Evolutionary conservation across 140 eudicot species (phyloP), one percentile per base, ranked within the genome.

Genomic region (Ambrosia hybrid): DNA sequence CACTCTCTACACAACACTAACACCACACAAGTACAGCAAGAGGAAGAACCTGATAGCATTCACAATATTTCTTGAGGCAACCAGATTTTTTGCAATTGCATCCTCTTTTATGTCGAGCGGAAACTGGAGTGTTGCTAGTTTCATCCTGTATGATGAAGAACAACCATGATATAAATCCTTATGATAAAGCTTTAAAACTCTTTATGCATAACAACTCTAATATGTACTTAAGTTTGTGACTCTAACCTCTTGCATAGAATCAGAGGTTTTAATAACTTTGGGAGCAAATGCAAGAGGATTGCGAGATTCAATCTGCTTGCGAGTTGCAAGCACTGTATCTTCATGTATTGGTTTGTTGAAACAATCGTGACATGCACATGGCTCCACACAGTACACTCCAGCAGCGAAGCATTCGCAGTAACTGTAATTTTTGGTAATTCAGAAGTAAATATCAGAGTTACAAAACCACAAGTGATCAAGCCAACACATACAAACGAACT

Each of bases 271-370:
- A 17, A 95, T 95, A 67, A 95, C 99, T 88, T 95, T 95, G 41
- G 99, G 99, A 76, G 97, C 99, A 86, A 95, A 95, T 41, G 99
- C 97, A 83, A 95, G 96, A 8, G 97, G 97, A 55, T 95, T 95
- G 70, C 99, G 88, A n/a, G 97, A 91, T 76, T 90, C 97, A 68
- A 94, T 94, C 85, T 88, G 97, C 81, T 91, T 94, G 84, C 99
- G 95, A 53, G 97, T 91, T 68, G 90, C 92, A 79, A 90, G 95
- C 64, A 91, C 99, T 9, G 92, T 91, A 58, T 88, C 97, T 76
- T 88, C 97, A 68, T 94, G 97, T 75, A 88, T 83, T 48, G 97
- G 99, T 83, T 88, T 94, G 84, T 94, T 94, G 81, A 88, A 94
- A 83, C 99, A 94, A 2, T 88, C 97, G 59, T 84, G 86, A 81